These are phyloP conservation scores for Trichophyton rubrum DNA, from an alignment of 2,329 filamentous ascomycete genomes.

Conservation along the genomic window DNA sequence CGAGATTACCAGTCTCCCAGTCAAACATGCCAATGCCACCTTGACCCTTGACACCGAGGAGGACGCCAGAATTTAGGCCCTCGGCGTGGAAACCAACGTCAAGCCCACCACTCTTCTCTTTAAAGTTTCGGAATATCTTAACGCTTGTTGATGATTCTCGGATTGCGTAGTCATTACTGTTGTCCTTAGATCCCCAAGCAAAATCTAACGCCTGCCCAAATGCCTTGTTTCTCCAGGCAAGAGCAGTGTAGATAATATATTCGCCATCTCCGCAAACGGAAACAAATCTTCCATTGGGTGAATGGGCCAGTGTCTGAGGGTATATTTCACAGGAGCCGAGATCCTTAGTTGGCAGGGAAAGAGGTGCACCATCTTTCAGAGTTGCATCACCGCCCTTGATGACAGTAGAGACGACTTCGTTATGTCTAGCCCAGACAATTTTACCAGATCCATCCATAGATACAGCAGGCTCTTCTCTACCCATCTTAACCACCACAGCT, in stretches of 20 bases:
- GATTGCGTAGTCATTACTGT: constrained; percentile 97
- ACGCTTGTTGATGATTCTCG: constrained; percentile 87
- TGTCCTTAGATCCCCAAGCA: constrained; percentile 91
- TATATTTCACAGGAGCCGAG: constrained; percentile 94
- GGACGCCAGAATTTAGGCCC: constrained; percentile 72
- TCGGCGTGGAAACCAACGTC: constrained; percentile 95
- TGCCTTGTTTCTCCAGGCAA: constrained; percentile 94
- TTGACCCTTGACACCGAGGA: constrained; percentile 89
- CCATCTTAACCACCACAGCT: constrained; percentile 94
- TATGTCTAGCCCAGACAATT: constrained; percentile 89
- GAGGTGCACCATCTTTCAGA: constrained; percentile 77
- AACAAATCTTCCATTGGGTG: constrained; percentile 86
- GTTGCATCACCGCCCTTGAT: constrained; percentile 81
- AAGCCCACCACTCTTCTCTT: constrained; percentile 74
- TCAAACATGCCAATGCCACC: constrained; percentile 94
- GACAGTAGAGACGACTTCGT: constrained; percentile 85
- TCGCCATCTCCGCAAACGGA: constrained; percentile 91
- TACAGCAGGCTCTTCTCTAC: constrained; percentile 89
- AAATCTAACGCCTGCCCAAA: constrained; percentile 95
- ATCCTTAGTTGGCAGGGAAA: constrained; percentile 82
- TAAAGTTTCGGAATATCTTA: constrained; percentile 96
- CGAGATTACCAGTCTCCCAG: constrained; percentile 79
- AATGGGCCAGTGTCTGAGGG: constrained; percentile 85
- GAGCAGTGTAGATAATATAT: constrained; percentile 96
- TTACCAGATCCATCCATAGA: constrained; percentile 96